These are phyloP conservation scores for Rauvolfia tetraphylla DNA, from an alignment of 257 asterid genomes.

Conservation along the genomic window DNA sequence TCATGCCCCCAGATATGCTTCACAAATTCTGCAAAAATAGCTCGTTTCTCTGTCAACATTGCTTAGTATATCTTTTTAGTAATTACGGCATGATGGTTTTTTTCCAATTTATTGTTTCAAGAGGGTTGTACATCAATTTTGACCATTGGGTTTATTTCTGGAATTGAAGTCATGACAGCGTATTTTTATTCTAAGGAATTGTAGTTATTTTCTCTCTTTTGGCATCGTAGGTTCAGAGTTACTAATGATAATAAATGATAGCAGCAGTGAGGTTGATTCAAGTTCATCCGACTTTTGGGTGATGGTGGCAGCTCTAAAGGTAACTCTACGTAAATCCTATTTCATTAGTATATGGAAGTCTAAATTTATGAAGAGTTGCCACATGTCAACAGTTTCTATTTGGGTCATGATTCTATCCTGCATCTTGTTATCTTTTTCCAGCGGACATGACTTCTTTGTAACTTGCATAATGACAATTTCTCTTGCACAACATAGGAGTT, in stretches of 20 bases:
- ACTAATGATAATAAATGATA: constrained; percentile 64
- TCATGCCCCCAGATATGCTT: not conserved
- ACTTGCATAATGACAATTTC: constrained; percentile 15
- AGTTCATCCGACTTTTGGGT: constrained; percentile 91
- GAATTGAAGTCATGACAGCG: not conserved
- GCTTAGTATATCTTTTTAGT: not conserved
- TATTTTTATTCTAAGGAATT: not conserved
- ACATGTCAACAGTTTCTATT: not conserved
- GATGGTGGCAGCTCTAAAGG: constrained; percentile 91
- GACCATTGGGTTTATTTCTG: not conserved
- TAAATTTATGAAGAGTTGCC: not conserved
- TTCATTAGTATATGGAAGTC: not conserved
- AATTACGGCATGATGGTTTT: no score
- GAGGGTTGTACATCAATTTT: not conserved
- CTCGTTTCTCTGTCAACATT: not conserved
- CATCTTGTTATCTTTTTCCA: not conserved
- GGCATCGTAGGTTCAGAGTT: constrained; percentile 55
- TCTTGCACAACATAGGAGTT: constrained; percentile 55
- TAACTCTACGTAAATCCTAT: constrained; percentile 12
- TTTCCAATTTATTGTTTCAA: not conserved
- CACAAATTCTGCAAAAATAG: not conserved
- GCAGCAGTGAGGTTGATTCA: constrained; percentile 65
- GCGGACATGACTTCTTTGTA: not conserved
- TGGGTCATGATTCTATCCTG: not conserved
- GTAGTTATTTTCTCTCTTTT: constrained; percentile 16